Percentiles rank a stretch among this genome's conserved stretches.
These are phyloP conservation scores for Nothomitra cinnamomea DNA, from an alignment of 2,329 filamentous ascomycete species.

Conservation along the genomic window DNA sequence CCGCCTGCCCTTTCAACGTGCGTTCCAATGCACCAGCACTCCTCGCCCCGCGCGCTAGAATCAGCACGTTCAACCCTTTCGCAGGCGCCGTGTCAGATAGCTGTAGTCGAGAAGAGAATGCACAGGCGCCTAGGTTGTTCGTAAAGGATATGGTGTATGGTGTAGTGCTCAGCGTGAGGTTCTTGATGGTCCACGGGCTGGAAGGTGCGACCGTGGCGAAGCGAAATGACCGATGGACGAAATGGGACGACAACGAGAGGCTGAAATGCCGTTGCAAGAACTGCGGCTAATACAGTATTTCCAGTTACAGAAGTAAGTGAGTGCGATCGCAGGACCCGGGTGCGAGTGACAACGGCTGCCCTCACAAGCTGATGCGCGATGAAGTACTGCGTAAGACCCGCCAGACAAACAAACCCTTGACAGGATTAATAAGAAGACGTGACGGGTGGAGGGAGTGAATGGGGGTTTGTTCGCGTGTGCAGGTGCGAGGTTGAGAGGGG, in stretches of 20 bases:
- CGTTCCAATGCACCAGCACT: not conserved
- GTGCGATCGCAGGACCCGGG: not conserved
- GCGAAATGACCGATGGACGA: constrained; percentile 1
- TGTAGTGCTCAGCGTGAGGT: not conserved
- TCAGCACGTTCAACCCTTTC: not conserved
- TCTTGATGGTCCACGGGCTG: not conserved
- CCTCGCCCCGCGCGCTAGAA: not conserved
- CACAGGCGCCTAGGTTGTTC: not conserved
- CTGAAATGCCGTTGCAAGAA: not conserved
- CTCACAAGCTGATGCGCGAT: not conserved
- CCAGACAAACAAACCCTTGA: no score
- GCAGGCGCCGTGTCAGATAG: not conserved
- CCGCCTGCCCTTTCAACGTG: not conserved
- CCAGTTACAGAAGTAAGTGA: not conserved
- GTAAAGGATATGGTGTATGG: not conserved
- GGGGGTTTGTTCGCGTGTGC: not conserved
- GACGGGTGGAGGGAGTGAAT: not conserved
- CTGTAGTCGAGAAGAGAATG: not conserved
- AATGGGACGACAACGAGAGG: not conserved
- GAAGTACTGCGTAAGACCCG: not conserved
- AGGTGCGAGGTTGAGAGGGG: not conserved
- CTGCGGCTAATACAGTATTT: not conserved
- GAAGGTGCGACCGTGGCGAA: not conserved
- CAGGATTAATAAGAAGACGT: not conserved
- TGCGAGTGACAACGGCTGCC: not conserved